These are phyloP conservation scores for Podosphaera xanthii DNA, from an alignment of 2,329 filamentous ascomycete species.

Conservation along the genomic window DNA sequence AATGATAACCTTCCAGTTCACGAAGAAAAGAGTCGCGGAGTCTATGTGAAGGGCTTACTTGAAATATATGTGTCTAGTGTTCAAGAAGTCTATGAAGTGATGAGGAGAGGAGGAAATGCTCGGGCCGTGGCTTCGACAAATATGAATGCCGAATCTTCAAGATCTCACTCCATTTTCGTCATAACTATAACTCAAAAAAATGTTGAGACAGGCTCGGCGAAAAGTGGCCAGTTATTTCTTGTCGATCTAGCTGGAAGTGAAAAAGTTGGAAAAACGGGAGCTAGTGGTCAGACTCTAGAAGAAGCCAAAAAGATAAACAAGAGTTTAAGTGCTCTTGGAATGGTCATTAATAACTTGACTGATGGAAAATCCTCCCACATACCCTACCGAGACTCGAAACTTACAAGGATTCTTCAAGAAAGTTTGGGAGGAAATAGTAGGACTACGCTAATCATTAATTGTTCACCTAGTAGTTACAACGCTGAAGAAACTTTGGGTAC, in stretches of 20 bases:
- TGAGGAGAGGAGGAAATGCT: slow-evolving; percentile 75
- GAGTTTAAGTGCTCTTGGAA: slow-evolving; percentile 89
- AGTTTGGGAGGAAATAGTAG: slow-evolving; percentile 91
- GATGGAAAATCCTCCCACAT: slow-evolving; percentile 93
- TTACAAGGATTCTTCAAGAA: slow-evolving; percentile 92
- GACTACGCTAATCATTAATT: slow-evolving; percentile 97
- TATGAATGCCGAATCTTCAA: slow-evolving; percentile 97
- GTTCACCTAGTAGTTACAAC: slow-evolving; percentile 97
- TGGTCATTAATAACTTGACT: slow-evolving; percentile 95
- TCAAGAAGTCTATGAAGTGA: slow-evolving; percentile 88
- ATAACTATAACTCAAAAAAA: slow-evolving; percentile 96
- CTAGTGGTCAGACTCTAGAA: slow-evolving; percentile 87
- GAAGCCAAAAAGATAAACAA: slow-evolving; percentile 99
- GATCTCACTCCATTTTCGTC: slow-evolving; percentile 95
- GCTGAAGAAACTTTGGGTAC: slow-evolving; percentile 86
- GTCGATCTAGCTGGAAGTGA: slow-evolving; percentile 96
- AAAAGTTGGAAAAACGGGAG: slow-evolving; percentile 95
- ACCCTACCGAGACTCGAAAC: slow-evolving; percentile 92
- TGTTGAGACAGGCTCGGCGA: slow-evolving; percentile 81
- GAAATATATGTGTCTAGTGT: slow-evolving; percentile 94
- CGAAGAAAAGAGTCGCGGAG: slow-evolving; percentile 86
- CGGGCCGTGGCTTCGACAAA: slow-evolving; percentile 90
- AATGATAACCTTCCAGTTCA: slow-evolving; percentile 97
- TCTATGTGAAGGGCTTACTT: slow-evolving; percentile 85
- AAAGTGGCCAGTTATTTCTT: slow-evolving; percentile 89